Base-by-base conservation (phyloP, 768 basidiomycete genomes). In the Phylloporus rhodoxanthus region DNA sequence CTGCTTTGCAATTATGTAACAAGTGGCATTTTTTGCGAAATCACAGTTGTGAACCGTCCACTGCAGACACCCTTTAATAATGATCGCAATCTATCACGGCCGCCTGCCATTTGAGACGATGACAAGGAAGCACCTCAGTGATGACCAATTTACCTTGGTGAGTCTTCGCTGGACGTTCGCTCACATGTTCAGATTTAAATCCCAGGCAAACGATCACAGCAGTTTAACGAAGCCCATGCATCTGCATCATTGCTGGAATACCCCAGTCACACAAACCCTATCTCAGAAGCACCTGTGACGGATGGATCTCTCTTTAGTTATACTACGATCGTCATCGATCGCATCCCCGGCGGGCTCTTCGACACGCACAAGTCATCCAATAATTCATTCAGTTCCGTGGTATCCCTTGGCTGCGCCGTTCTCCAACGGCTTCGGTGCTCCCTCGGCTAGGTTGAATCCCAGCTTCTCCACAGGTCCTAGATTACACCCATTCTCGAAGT, bases 371-470 rank as follows among this genome's bases (percentile, higher is more conserved):
- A 46, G 30, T 51, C 54, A 57, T 61, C 55, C 44, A 38, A 47
- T 44, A 43, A 54, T 49, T 48, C 14, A 49, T 46, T 50, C 38
- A 45, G 33, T 46, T 44, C 45, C 44, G 40, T 62, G 33, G 11
- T 45, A 46, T 55, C 45, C 54, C 42, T 45, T 48, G 13, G n/a
- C 50, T 48, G 47, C 42, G 47, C 48, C 43, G 46, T 54, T 56
- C 47, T 54, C 47, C 50, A 64, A 59, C 49, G 17, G 41, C 47
- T 51, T 26, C 47, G 42, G 50, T 43, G 1, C 54, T 55, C 53
- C 36, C 44, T 61, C 57, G 59, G 57, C 37, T 57, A 54, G 51
- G 49, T 54, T 50, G 46, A 52, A 51, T 62, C 58, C 44, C 55
- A 58, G 51, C 53, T 20, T 51, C 51, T 45, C 50, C 52, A 57